A percentile compares a stretch with the other conserved stretches of the same genome.
Conservation (phyloP, 495 filamentous ascomycete species). For the Penicillium maclennaniae region DNA sequence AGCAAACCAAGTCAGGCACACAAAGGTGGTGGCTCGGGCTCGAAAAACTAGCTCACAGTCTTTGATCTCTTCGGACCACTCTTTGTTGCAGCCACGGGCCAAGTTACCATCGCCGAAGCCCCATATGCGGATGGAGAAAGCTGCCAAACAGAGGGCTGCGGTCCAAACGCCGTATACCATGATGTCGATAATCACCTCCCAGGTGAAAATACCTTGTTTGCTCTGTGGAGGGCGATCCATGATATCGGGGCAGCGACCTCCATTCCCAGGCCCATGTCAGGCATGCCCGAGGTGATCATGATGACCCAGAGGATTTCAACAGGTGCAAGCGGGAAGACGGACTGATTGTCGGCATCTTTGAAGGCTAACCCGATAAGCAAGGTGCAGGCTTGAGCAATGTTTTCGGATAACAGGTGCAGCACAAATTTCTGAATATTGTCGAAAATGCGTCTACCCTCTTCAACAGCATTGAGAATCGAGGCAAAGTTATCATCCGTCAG, state of each 20-base stretch:
- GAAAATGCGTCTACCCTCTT: conserved; percentile 63
- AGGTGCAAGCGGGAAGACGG: conserved; percentile 61
- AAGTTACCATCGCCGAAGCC: conserved; percentile 57
- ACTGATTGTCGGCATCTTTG: conserved; percentile 52
- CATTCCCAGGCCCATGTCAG: conserved; percentile 64
- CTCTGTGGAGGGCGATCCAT: conserved; percentile 56
- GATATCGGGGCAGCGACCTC: conserved; percentile 58
- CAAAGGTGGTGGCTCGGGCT: conserved; percentile 61
- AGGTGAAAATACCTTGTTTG: conserved; percentile 57
- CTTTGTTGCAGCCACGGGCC: conserved; percentile 53
- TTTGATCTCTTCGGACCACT: conserved; percentile 26
- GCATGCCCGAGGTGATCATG: conserved; percentile 61
- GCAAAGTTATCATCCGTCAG: conserved; percentile 74
- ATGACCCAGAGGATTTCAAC: conserved; percentile 67
- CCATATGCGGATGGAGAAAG: conserved; percentile 56
- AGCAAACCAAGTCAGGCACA: conserved; percentile 61
- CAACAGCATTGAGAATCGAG: conserved; percentile 60
- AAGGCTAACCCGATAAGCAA: conserved; percentile 61
- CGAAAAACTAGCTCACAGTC: conserved; percentile 56
- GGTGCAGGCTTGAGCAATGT: conserved; percentile 59
- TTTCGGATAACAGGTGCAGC: conserved; percentile 59
- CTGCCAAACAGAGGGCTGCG: conserved; percentile 52
- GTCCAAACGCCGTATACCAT: conserved; percentile 59
- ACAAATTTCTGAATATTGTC: conserved; percentile 69
- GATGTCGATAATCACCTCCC: conserved; percentile 57